A percentile compares a stretch with the other conserved stretches of the same genome.
These are phyloP conservation scores for Taphrina populina DNA, from an alignment of 1,139 yeast species.

Conservation along the genomic window DNA sequence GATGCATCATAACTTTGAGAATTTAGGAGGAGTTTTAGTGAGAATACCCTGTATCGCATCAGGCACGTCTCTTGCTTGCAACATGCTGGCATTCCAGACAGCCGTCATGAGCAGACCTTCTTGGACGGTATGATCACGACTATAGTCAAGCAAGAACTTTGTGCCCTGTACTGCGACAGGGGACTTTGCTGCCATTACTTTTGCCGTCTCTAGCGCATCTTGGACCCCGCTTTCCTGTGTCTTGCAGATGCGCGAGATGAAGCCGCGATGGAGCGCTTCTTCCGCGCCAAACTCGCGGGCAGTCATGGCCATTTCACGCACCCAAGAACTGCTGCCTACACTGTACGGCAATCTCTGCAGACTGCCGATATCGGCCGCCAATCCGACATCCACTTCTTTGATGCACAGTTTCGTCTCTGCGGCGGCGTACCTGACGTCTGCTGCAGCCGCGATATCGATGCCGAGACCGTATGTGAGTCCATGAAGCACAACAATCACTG, in stretches of 20 bases:
- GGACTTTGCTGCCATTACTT: constrained; percentile 52
- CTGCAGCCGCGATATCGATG: constrained; percentile 61
- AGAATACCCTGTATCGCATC: constrained; percentile 30
- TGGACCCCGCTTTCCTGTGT: constrained; percentile 55
- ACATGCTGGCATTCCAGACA: constrained; percentile 37
- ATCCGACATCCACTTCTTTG: constrained; percentile 70
- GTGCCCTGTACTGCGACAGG: constrained; percentile 69
- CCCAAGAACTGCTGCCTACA: constrained; percentile 58
- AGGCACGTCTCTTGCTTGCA: constrained; percentile 26
- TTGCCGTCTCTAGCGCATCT: constrained; percentile 55
- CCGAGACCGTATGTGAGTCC: constrained; percentile 62
- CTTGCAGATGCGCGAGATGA: constrained; percentile 51
- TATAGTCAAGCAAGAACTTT: constrained; percentile 57
- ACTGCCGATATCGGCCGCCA: constrained; percentile 78
- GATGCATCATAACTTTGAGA: constrained; percentile 8
- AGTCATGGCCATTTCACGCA: constrained; percentile 63
- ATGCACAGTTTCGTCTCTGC: constrained; percentile 59
- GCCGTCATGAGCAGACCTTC: constrained; percentile 44
- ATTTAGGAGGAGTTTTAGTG: constrained; percentile 19
- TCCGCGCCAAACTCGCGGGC: constrained; percentile 58
- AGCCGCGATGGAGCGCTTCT: constrained; percentile 60
- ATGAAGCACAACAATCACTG: constrained; percentile 53
- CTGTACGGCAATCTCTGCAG: constrained; percentile 61
- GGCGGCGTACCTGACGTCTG: constrained; percentile 60
- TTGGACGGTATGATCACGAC: constrained; percentile 51